Conservation (phyloP, 257 asterid genomes). For the Apocynum venetum region DNA sequence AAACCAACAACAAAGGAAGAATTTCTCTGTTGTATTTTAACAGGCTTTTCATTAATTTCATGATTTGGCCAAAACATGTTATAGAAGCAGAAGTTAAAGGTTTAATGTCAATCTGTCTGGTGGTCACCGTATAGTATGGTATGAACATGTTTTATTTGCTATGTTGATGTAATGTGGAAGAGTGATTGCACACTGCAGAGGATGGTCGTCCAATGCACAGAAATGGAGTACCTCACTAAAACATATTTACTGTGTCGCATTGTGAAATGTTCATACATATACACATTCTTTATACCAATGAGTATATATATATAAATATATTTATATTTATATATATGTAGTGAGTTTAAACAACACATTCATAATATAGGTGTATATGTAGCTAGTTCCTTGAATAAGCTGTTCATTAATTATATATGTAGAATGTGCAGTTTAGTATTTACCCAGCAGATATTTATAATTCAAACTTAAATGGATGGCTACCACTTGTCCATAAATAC, state of each 20-base stretch:
- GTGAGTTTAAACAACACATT: no score
- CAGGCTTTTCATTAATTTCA: not conserved
- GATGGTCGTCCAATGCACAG: not conserved
- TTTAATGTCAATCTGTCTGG: not conserved
- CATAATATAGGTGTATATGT: no score
- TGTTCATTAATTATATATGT: not conserved
- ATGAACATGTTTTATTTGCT: not conserved
- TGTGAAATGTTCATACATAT: not conserved
- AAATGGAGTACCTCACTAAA: not conserved
- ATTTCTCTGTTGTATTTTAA: not conserved
- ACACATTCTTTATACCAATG: not conserved
- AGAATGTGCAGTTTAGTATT: not conserved
- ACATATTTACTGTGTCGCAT: not conserved
- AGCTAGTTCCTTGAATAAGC: not conserved
- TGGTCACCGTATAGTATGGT: not conserved
- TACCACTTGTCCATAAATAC: not conserved
- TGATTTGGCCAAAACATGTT: not conserved
- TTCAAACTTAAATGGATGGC: not conserved
- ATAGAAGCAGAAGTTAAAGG: not conserved
- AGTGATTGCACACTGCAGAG: not conserved
- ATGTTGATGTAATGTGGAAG: no score
- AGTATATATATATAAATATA: not conserved
- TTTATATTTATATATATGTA: not conserved
- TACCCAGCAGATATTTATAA: not conserved
- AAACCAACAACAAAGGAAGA: not conserved